Base-by-base conservation (phyloP, 805 yeast species). In the Metschnikowia aberdeeniae region DNA sequence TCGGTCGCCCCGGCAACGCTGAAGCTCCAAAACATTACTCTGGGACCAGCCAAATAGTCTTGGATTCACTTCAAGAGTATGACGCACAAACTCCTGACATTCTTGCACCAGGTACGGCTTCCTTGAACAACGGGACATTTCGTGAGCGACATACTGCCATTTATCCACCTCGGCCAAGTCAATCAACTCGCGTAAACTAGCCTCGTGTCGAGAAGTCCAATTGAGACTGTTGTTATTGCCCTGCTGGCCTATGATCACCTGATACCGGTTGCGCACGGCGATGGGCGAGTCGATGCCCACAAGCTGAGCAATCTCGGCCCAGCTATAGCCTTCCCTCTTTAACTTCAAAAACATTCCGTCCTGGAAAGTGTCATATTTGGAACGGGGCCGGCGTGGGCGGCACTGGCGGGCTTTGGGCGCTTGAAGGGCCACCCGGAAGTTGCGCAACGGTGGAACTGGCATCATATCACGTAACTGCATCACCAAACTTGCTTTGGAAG, bases 241-340 rank as follows among this genome's bases (percentile, higher is more conserved):
- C 56, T 85, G 92, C 59, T 85, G 92, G 4, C 93, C 93, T 52
- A 86, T 84, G 39, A 85, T 72, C 4, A 85, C 92, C 62, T 85
- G 92, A 55, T 86, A 86, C 47, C 92, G 66, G 58, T 85, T 85
- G 46, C 92, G 66, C 0, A 90, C 92, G 0, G 92, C 88, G 33
- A 85, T 64, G 47, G 78, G 81, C 34, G 82, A 76, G 7, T 82
- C 86, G 26, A 84, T 84, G 4, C 76, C 73, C 2, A 87, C 76
- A 3, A 70, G 64, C 43, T 80, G 79, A 0, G 90, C 89, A 37
- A 85, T 85, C 49, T 84, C 88, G 5, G 77, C 80, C 92, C 93
- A 85, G 1, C 80, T 66, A 51, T 76, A 78, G 27, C 90, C 89
- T 39, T 74, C 72, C 44, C 69, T 72, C 59, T 85, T 86, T 59